These are phyloP conservation scores for Entomortierella parvispora DNA, from an alignment of 192 early-diverging fungal genomes.

Conservation along the genomic window DNA sequence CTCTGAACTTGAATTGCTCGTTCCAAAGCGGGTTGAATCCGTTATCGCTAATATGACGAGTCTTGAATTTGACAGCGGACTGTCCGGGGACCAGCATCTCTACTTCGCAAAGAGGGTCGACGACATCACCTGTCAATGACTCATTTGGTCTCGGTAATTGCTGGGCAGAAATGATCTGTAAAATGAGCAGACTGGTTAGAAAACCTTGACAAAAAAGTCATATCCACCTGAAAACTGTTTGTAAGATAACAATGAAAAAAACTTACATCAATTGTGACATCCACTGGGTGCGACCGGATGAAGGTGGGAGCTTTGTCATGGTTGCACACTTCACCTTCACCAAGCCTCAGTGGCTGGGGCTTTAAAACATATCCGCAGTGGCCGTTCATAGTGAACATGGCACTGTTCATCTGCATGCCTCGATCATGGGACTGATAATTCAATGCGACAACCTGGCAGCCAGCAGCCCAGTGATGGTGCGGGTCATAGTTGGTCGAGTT, in stretches of 20 bases:
- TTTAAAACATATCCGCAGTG: slow-evolving; percentile 87
- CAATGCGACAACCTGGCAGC: slow-evolving; percentile 89
- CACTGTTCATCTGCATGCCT: slow-evolving; percentile 84
- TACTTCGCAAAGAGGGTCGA: slow-evolving; percentile 71
- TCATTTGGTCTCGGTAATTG: slow-evolving; percentile 75
- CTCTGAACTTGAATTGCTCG: slow-evolving; percentile 46
- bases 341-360: slow-evolving; percentile 59
- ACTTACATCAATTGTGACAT: slow-evolving; percentile 51
- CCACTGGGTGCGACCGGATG: slow-evolving; percentile 28
- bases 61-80: slow-evolving; percentile 59
- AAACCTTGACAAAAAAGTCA: no score
- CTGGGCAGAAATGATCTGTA: slow-evolving; percentile 73
- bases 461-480: slow-evolving; percentile 79
- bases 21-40: slow-evolving; percentile 62
- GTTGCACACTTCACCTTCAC: slow-evolving; percentile 21
- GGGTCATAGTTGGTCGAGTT: slow-evolving; percentile 89
- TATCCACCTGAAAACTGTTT: no score
- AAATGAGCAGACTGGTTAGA: background rate
- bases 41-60: slow-evolving; percentile 62
- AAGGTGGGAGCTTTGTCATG: slow-evolving; percentile 36
- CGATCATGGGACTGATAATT: slow-evolving; percentile 89
- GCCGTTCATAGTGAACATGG: slow-evolving; percentile 82
- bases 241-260: background rate
- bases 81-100: slow-evolving; percentile 61
- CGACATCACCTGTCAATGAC: slow-evolving; percentile 54